These are phyloP conservation scores for Arthrinium phaeospermum DNA, from an alignment of 2,329 filamentous ascomycete species.

Conservation along the genomic window DNA sequence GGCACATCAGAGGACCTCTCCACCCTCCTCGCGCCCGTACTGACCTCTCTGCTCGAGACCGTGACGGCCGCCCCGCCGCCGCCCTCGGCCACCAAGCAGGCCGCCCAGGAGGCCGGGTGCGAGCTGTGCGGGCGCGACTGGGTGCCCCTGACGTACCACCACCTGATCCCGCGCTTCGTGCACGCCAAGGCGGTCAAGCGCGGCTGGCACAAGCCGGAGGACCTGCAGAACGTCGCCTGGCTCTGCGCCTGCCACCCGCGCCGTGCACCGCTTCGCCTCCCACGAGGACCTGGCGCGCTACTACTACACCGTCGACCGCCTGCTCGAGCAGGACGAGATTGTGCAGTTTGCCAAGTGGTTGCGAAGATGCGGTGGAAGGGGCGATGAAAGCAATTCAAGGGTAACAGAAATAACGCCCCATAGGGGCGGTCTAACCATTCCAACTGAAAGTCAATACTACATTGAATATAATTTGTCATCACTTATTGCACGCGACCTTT, in stretches of 20 bases:
- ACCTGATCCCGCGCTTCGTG: conserved; percentile 79
- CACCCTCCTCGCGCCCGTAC: conserved; percentile 66
- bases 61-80: conserved; percentile 67
- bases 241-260: conserved; percentile 82
- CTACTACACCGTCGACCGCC: conserved; percentile 74
- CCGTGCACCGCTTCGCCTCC: conserved; percentile 75
- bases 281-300: conserved; percentile 80
- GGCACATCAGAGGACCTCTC: conserved; percentile 46
- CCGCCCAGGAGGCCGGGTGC: conserved; percentile 57
- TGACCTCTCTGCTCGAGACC: conserved; percentile 66
- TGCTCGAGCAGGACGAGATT: conserved; percentile 75
- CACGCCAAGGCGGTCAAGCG: conserved; percentile 79
- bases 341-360: conserved; percentile 73
- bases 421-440: too few relatives aligned
- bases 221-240: conserved; percentile 83
- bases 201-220: conserved; percentile 78
- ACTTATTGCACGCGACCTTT: not conserved
- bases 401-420: too few relatives aligned
- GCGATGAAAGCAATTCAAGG: conserved; percentile 19
- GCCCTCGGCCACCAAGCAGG: conserved; percentile 60
- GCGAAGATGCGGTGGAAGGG: conserved; percentile 75
- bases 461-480: not conserved
- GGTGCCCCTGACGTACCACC: conserved; percentile 82
- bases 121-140: conserved; percentile 79
- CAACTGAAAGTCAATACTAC: conserved; percentile 4